Conservation (phyloP, 108 stramenopile species). For the Pseudonitzschia multiseries region DNA sequence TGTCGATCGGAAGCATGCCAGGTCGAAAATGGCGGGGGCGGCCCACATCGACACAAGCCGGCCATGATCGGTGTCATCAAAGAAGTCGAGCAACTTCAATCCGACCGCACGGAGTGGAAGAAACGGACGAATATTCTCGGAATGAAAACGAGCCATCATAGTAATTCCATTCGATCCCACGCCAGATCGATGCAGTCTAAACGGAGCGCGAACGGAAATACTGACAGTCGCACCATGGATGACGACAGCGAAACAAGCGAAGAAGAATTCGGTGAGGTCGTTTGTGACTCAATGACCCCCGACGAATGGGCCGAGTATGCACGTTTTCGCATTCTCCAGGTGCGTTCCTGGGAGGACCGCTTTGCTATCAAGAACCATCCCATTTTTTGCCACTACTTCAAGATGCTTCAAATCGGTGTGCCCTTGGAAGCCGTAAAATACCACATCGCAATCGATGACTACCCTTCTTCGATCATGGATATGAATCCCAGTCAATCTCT, state of each 20-base stretch:
- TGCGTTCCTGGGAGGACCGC: conserved; percentile 30
- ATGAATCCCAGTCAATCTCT: conserved; percentile 60
- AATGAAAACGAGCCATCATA: conserved; percentile 6
- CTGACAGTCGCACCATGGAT: neutral
- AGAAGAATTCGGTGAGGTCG: conserved; percentile 11
- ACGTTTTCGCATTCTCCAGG: conserved; percentile 14
- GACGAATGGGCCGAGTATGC: conserved; percentile 20
- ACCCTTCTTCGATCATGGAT: conserved; percentile 68
- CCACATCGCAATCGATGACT: conserved; percentile 57
- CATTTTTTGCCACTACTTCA: conserved; percentile 67
- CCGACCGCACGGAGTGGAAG: conserved; percentile 28
- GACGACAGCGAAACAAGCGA: conserved; percentile 8
- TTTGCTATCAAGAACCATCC: conserved; percentile 74
- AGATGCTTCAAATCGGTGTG: conserved; percentile 72
- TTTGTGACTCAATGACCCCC: conserved; percentile 5
- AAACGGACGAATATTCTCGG: conserved; percentile 22
- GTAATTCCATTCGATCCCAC: neutral
- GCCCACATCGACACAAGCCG: neutral
- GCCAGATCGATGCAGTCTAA: neutral
- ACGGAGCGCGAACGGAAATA: neutral
- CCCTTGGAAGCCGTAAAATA: conserved; percentile 66
- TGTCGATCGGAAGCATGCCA: conserved; percentile 22
- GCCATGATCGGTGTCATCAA: conserved; percentile 23
- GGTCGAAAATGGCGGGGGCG: neutral
- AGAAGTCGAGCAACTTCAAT: conserved; percentile 27